These are phyloP conservation scores for Peniophora sp. DNA, from an alignment of 1,284 basidiomycete genomes.

Conservation along the genomic window DNA sequence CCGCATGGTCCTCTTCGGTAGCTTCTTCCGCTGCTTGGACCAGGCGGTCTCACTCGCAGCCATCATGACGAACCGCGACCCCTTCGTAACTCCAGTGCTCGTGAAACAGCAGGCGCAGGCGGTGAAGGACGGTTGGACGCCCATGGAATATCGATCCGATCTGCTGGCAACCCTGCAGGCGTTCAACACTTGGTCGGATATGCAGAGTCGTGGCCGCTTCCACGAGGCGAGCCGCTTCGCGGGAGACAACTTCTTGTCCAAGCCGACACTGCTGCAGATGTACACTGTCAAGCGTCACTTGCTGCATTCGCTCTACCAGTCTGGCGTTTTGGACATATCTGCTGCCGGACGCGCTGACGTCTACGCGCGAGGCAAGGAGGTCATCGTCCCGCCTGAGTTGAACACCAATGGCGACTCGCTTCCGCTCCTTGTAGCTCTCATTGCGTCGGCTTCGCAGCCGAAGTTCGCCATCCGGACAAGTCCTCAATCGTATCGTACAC, in stretches of 20 bases:
- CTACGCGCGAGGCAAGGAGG: slow-evolving; percentile 17
- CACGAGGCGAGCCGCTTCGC: slow-evolving; percentile 71
- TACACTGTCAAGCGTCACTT: slow-evolving; percentile 83
- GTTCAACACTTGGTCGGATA: slow-evolving; percentile 75
- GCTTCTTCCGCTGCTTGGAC: slow-evolving; percentile 92
- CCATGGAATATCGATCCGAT: slow-evolving; percentile 80
- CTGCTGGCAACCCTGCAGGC: slow-evolving; percentile 76
- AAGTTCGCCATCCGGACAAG: slow-evolving; percentile 86
- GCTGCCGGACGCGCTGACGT: slow-evolving; percentile 43
- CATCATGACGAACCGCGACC: slow-evolving; percentile 85
- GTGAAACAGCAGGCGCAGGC: slow-evolving; percentile 56
- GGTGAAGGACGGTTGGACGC: slow-evolving; percentile 79
- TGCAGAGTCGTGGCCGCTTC: slow-evolving; percentile 63
- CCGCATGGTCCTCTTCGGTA: slow-evolving; percentile 83
- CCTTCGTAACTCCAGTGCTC: slow-evolving; percentile 80
- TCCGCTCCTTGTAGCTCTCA: slow-evolving; percentile 80
- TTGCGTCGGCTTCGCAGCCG: slow-evolving; percentile 86
- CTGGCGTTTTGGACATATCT: slow-evolving; percentile 77
- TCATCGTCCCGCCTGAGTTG: slow-evolving; percentile 57
- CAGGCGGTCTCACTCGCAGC: slow-evolving; percentile 86
- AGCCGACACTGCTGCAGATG: slow-evolving; percentile 77
- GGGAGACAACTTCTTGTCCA: slow-evolving; percentile 83
- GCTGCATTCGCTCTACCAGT: slow-evolving; percentile 70
- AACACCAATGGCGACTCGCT: slow-evolving; percentile 72
- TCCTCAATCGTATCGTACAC: slow-evolving; percentile 70